phyloP scores from a whole-genome alignment of 1,284 basidiomycete genomes.

The Ganoderma resinaceum region DNA sequence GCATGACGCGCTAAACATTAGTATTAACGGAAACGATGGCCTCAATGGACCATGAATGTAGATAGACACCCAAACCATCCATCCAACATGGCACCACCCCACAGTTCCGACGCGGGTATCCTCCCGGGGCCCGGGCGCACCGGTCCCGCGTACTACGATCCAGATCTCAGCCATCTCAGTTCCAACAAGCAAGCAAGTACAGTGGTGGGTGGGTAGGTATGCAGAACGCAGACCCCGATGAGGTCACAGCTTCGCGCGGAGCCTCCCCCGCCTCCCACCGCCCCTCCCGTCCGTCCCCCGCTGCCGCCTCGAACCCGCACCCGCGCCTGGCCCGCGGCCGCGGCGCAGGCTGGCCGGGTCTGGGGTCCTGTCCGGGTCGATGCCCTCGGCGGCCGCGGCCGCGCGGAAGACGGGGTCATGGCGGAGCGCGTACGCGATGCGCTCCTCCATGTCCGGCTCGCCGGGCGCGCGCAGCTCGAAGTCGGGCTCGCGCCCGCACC shows the following conservation, averaged over 20 bases:
- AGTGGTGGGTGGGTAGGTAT: too few species aligned
- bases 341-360: conserved; percentile 30
- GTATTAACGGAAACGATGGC: not conserved
- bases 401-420: conserved; percentile 53
- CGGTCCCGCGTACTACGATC: not conserved
- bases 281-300: conserved; percentile 21
- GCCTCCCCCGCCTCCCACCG: conserved; percentile 9
- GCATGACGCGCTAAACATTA: not conserved
- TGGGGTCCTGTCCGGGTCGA: conserved; percentile 40
- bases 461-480: conserved; percentile 68
- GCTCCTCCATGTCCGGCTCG: conserved; percentile 57
- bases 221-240: not conserved
- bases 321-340: too few species aligned
- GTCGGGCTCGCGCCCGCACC: conserved; percentile 66
- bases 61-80: not conserved
- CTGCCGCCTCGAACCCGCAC: too few species aligned
- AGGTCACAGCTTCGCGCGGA: conserved; percentile 25
- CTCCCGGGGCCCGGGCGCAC: not conserved
- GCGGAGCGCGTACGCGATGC: conserved; percentile 67
- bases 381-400: conserved; percentile 58
- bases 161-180: too few species aligned
- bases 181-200: too few species aligned
- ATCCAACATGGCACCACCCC: not conserved
- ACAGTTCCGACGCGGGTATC: not conserved
- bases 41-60: not conserved